Percentiles rank a stretch among this genome's conserved stretches.
These are phyloP conservation scores for Saccharomycodes ludwigii DNA, from an alignment of 805 yeast species.

Conservation along the genomic window DNA sequence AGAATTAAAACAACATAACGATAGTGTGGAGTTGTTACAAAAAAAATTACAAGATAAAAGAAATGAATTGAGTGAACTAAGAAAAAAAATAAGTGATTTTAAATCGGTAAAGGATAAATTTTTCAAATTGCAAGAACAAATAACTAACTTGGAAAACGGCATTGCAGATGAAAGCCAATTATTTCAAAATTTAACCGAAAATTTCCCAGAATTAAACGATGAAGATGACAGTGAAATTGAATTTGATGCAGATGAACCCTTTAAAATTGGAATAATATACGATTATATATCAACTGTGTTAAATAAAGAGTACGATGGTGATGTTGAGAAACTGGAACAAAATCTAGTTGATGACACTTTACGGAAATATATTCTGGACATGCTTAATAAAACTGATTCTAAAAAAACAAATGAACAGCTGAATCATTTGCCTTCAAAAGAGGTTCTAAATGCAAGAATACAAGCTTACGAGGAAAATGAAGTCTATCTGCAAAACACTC, in stretches of 20 bases:
- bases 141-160: constrained; percentile 48
- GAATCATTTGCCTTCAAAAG: constrained; percentile 21
- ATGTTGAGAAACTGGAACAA: constrained; percentile 16
- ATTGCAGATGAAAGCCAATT: constrained; percentile 48
- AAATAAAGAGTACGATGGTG: constrained; percentile 20
- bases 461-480: constrained; percentile 70
- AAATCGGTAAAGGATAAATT: constrained; percentile 31
- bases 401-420: constrained; percentile 9
- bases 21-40: constrained; percentile 40
- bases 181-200: constrained; percentile 22
- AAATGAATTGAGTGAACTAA: constrained; percentile 32
- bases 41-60: constrained; percentile 47
- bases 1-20: constrained; percentile 43
- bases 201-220: not conserved
- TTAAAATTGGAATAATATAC: constrained; percentile 50
- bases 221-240: constrained; percentile 28
- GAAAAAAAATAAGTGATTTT: constrained; percentile 40
- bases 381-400: constrained; percentile 11
- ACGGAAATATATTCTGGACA: constrained; percentile 14
- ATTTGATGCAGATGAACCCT: constrained; percentile 89
- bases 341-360: constrained; percentile 11
- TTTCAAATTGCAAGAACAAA: constrained; percentile 40
- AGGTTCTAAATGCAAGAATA: constrained; percentile 61
- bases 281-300: constrained; percentile 35
- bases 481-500: constrained; percentile 36